Base-by-base conservation (phyloP, 805 yeast species). In the Ogataea minuta region DNA sequence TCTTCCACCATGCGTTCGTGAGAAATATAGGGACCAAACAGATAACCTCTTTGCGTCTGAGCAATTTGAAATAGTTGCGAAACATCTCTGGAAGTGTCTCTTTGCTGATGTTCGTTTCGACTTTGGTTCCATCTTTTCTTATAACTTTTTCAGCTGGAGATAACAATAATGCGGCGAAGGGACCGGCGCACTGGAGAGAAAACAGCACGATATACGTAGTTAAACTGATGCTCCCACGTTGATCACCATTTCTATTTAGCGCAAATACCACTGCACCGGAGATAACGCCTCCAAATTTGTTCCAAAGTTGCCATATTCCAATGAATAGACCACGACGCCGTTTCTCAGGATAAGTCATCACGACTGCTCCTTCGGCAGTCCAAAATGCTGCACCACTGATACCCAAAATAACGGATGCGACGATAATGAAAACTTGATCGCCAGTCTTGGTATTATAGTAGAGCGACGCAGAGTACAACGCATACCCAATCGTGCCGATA, bases 361-460 rank as follows among this genome's bases (percentile, higher is more conserved):
- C 57, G 16, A 56, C 44, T 1, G 61, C 45, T n/a, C 53, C 61
- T 33, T 59, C 62, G 12, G 48, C 47, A 10, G 45, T 44, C 61
- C 61, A 59, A 31, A 56, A 54, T 0, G 57, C 56, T 21, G 55
- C 45, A 12, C 56, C 56, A 16, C 50, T 40, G 10, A 56, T 31
- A 34, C 63, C 63, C 30, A 54, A 46, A 6, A 46, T 28, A 2
- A 43, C 46, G 10, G 59, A 56, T 23, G 60, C 60, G 13, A 48
- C 43, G 28, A 56, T 41, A 19, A 57, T 52, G 3, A 54, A 41
- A 26, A 49, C 46, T 40, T 57, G 56, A 7, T 50, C 38, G 5
- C 62, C 61, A 39, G 47, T 46, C 33, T 49, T 51, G 6, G 54
- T 48, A 29, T 57, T 59, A 26, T 49, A 39, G 38, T 59, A 57